Base-by-base conservation (phyloP, 192 early-diverging fungal species). In the Coemansia sp. region DNA sequence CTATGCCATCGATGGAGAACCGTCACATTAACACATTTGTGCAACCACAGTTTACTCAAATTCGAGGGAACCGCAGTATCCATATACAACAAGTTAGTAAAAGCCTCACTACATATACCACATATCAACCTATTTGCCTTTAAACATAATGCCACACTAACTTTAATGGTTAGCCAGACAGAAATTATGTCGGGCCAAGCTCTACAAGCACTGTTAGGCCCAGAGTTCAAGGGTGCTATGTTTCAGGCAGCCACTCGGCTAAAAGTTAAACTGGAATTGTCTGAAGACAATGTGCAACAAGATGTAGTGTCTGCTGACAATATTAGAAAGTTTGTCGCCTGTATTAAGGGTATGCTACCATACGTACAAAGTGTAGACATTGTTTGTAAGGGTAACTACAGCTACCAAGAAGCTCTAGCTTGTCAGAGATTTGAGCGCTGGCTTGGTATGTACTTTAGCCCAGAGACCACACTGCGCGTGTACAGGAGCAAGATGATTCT, bases 1-100 rank as follows among this genome's bases (percentile, higher is more conserved):
- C 20, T 62, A 22, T 62, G 61, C 20, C 61, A 62, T 20, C 34
- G 61, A 38, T 62, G 61, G 61, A 62, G 61, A 62, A 34, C 36
- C 18, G 61, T 62, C 6, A 24, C 61, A 0, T 33, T 40, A 22
- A 41, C 36, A 2, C 61, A 62, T 38, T 38, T 62, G 20, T 40
- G 61, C 61, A 62, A 62, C 13, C 61, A 62, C 61, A 62, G 38
- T 22, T 13, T 41, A 6, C 36, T 62, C 3, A 22, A 62, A 41
- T 16, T 62, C n/a, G 22, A 24, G 0, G 38, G 38, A 20, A 10
- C 61, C 20, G 2, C 61, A 9, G 61, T 18, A 40, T 10, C 10
- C 20, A 40, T 62, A 8, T 62, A 36, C 61, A 62, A 62, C 36
- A 62, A 39, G n/a, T 10, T 62, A 24, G 22, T 62, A 5, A 41